Percentiles rank a stretch among this genome's conserved stretches.
Evolutionary conservation across 1,284 basidiomycete species (phyloP).

Genomic region (Heterobasidion annosum): DNA sequence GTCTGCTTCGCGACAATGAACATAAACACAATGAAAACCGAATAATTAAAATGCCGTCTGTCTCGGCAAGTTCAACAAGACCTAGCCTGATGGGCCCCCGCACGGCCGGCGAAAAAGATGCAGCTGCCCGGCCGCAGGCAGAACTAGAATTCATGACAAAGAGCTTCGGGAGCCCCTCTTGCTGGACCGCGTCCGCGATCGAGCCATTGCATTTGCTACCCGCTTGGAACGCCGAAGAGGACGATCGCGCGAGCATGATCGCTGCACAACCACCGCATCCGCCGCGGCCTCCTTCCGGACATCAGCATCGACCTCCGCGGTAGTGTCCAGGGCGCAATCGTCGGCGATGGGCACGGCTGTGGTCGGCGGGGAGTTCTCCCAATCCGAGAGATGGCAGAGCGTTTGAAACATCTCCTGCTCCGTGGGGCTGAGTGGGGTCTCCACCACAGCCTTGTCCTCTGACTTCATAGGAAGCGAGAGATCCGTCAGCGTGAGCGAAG

Average conservation of each 20-base stretch:
- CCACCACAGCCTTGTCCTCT: constrained; percentile 17
- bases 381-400: constrained; percentile 50
- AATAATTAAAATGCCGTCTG: not conserved
- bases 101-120: not conserved
- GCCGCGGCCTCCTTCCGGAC: constrained; percentile 21
- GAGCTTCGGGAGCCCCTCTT: constrained; percentile 23
- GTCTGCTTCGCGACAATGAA: not conserved
- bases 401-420: constrained; percentile 63
- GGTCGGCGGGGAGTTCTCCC: constrained; percentile 25
- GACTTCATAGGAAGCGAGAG: constrained; percentile 8
- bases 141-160: constrained; percentile 18
- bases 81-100: not conserved
- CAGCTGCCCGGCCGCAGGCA: not conserved
- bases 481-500: constrained; percentile 18
- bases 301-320: constrained; percentile 4
- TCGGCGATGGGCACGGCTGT: constrained; percentile 1
- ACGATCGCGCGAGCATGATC: constrained; percentile 7
- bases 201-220: constrained; percentile 47
- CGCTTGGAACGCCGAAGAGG: constrained; percentile 56
- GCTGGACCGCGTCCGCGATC: constrained; percentile 28
- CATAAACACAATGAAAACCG: not conserved
- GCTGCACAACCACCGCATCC: constrained; percentile 9
- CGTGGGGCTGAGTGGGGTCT: constrained; percentile 52
- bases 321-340: constrained; percentile 1
- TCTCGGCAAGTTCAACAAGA: not conserved